Base-by-base conservation (phyloP, 2,329 filamentous ascomycete genomes). In the Trichoderma atroviride region DNA sequence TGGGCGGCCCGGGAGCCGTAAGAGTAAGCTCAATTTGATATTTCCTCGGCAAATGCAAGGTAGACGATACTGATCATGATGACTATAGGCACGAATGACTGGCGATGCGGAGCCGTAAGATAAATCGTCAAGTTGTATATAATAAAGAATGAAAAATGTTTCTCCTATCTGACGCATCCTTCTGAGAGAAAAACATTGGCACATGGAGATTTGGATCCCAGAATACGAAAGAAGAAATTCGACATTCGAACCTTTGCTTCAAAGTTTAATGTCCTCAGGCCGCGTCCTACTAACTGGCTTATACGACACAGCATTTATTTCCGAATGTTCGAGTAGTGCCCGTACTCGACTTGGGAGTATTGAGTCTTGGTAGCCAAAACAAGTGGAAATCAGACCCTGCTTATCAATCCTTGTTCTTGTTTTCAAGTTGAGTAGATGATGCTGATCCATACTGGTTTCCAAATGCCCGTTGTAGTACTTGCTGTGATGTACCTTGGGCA, bases 1-100 rank as follows among this genome's bases (percentile, higher is more conserved):
- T 96, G 70, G 92, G 92, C 71, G 92, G 92, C 11, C 79, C 87
- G 33, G 87, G 87, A 75, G 90, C 90, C 69, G 71, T 89, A 65
- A 84, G 87, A 81, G 92, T 93, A 83, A 81, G 91, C 85, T 31
- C 35, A 35, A 22, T 22, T 7, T 1, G 27, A n/a, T 1, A 4
- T 11, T 19, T 24, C 29, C 14, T n/a, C 19, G 4, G 5, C 27
- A 16, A 29, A 10, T 13, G 27, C 5, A n/a, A 10, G 11, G 22
- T 5, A 22, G 22, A 29, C 6, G 50, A 37, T 67, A 60, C 74
- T 76, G 71, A 75, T 70, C 50, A 5, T 61, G 5, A 6, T 27
- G 83, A 11, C 43, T 47, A 53, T 60, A 83, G 88, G 87, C 88
- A 74, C 84, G 87, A 77, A 83, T 82, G 78, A 79, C 82, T 63